phyloP scores from a whole-genome alignment of 768 basidiomycete species.

The Auricularia cornea region DNA sequence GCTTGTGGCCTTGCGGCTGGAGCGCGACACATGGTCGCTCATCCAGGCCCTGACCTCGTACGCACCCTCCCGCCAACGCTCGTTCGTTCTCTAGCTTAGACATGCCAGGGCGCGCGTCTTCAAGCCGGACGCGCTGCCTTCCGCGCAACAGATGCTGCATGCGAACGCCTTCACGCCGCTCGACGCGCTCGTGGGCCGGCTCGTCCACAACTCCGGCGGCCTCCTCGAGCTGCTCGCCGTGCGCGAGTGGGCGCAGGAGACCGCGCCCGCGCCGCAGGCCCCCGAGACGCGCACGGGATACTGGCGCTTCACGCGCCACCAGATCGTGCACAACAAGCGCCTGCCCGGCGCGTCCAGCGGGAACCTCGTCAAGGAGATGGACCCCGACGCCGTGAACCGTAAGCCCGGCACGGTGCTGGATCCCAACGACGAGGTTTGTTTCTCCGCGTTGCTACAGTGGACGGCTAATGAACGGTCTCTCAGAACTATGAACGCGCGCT shows the following conservation, averaged over 20 bases:
- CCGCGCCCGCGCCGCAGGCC: slow-evolving; percentile 47
- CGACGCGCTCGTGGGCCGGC: slow-evolving; percentile 61
- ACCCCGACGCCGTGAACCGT: slow-evolving; percentile 70
- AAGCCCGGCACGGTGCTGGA: slow-evolving; percentile 53
- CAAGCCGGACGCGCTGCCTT: slow-evolving; percentile 23
- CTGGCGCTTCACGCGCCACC: slow-evolving; percentile 75
- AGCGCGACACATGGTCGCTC: slow-evolving; percentile 76
- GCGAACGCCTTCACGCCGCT: slow-evolving; percentile 81
- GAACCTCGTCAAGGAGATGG: slow-evolving; percentile 57
- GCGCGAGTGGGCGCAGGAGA: slow-evolving; percentile 84
- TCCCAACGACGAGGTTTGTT: slow-evolving; percentile 68
- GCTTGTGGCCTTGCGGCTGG: slow-evolving; percentile 56
- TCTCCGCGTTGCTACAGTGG: background rate
- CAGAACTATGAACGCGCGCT: slow-evolving; percentile 78
- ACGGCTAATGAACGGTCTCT: background rate
- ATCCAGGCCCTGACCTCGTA: slow-evolving; percentile 55
- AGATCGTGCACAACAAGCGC: slow-evolving; percentile 54
- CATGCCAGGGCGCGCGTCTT: background rate
- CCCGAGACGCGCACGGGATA: slow-evolving; percentile 76
- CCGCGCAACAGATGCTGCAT: slow-evolving; percentile 47
- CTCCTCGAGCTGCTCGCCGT: slow-evolving; percentile 72
- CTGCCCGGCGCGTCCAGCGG: slow-evolving; percentile 35
- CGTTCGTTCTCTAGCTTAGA: background rate
- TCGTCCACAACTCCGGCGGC: slow-evolving; percentile 57
- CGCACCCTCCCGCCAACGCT: slow-evolving; percentile 46